Percentiles rank a stretch among this genome's conserved stretches.
Conservation (phyloP, 495 filamentous ascomycete genomes). For the Aspergillus nidulans region DNA sequence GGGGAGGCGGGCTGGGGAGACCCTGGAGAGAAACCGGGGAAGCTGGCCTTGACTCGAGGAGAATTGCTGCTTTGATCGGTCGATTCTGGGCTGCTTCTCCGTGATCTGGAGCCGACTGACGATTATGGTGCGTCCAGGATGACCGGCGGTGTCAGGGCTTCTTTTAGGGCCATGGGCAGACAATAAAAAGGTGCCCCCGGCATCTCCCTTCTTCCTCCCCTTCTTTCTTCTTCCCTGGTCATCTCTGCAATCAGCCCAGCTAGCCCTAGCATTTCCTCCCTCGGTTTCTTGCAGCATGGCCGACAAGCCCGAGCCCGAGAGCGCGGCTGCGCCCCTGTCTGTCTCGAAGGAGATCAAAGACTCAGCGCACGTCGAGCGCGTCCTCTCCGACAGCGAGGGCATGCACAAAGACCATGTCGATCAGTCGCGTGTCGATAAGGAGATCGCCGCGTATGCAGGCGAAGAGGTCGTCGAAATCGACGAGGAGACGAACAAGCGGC, state of each 20-base stretch:
- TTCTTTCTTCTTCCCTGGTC: no score
- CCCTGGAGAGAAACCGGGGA: conserved; percentile 6
- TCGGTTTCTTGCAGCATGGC: neutral
- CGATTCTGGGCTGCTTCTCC: no score
- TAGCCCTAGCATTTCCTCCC: no score
- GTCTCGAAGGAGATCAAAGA: conserved; percentile 21
- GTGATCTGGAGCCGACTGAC: no score
- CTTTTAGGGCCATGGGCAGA: no score
- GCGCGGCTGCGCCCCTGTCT: neutral
- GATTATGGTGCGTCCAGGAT: no score
- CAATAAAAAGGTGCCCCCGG: no score
- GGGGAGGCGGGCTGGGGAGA: neutral
- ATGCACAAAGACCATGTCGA: conserved; percentile 48
- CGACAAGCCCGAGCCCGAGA: neutral
- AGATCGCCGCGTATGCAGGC: conserved; percentile 59
- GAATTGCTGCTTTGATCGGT: neutral
- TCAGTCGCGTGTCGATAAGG: conserved; percentile 54
- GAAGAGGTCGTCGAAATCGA: conserved; percentile 48
- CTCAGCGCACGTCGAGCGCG: conserved; percentile 47
- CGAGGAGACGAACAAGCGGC: conserved; percentile 47
- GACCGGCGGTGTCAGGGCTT: no score
- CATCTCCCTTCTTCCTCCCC: neutral
- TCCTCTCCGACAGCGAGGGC: conserved; percentile 32
- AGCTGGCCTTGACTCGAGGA: neutral
- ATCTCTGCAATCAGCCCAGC: no score